A percentile compares a stretch with the other conserved stretches of the same genome.
These are phyloP conservation scores for Pestalotiopsis fici DNA, from an alignment of 2,329 filamentous ascomycete genomes.

Conservation along the genomic window DNA sequence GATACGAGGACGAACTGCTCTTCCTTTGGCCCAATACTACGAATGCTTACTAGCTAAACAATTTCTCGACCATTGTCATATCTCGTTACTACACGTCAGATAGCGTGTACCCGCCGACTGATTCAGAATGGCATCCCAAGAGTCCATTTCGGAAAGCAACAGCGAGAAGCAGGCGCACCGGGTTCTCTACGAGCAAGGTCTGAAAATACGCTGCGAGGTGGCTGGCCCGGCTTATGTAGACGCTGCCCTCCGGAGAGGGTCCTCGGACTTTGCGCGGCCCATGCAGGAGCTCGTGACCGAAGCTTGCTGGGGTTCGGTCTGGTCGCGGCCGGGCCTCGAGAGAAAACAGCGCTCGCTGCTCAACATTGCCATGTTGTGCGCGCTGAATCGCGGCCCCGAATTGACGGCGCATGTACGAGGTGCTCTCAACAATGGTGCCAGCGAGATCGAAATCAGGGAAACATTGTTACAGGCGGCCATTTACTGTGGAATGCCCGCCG, in stretches of 20 bases:
- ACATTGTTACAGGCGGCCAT: not conserved
- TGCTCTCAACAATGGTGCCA: conserved; percentile 61
- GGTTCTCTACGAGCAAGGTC: conserved; percentile 1
- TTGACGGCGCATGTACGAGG: conserved; percentile 62
- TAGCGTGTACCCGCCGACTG: not conserved
- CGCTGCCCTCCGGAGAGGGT: not conserved
- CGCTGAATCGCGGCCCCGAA: conserved; percentile 58
- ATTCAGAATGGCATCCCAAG: not conserved
- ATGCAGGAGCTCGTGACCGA: conserved; percentile 4
- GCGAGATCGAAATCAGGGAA: conserved; percentile 46
- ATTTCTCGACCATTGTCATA: not conserved
- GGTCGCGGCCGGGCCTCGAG: conserved; percentile 62
- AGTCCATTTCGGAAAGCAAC: not conserved
- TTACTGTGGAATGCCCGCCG: conserved; percentile 1
- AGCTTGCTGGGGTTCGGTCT: conserved; percentile 56
- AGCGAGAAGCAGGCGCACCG: not conserved
- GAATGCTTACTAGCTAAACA: not conserved
- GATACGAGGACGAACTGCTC: too few species aligned
- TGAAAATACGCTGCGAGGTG: not conserved
- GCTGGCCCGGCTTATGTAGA: not conserved
- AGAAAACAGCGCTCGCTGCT: conserved; percentile 60
- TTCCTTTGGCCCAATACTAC: too few species aligned
- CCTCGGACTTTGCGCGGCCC: not conserved
- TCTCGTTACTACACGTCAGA: not conserved
- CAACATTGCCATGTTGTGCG: conserved; percentile 66